Base-by-base conservation (phyloP, 2,329 filamentous ascomycete genomes). In the Stachybotrys elegans region DNA sequence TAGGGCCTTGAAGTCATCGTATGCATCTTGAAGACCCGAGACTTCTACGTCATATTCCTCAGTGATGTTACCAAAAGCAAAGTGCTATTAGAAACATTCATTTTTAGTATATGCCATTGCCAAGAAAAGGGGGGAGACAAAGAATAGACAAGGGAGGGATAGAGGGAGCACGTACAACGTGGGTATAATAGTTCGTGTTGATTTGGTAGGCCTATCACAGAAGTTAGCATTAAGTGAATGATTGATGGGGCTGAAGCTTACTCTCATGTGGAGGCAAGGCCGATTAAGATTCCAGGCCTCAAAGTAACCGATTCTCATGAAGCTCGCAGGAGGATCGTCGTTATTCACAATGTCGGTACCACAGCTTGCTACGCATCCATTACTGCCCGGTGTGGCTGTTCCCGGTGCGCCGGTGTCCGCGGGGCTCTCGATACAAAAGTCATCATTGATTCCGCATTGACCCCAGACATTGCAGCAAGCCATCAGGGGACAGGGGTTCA, bases 381-480 rank as follows among this genome's bases (percentile, higher is more conserved):
- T 55, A 6, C 45, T 52, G 14, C 49, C 54, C 12, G 51, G 51
- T 12, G 48, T 43, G 9, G 62, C 55, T 5, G 67, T 69, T 8
- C 68, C 68, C 2, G 66, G 69, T 1, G 53, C 53, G 2, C 64
- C 66, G 1, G 57, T 65, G 16, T 53, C 31, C 4, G 47, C 40
- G 6, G 45, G 46, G 6, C 53, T 59, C 14, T 48, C 27, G 12
- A 43, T 51, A 51, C 69, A 74, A 47, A 70, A 70, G 5, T 66
- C 67, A 1, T 43, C 39, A 0, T 63, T 67, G 5, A 57, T 62
- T 13, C 70, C 69, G 40, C 71, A 74, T 16, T 64, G 53, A 6
- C 68, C 70, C 61, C 63, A 71, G 42, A 61, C 54, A 45, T 68
- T 52, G 48, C 60, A 60, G 45, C 57, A 61, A 8, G 53, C 57